Base-by-base conservation (phyloP, 2,329 filamentous ascomycete genomes). In the Alternaria rosae region DNA sequence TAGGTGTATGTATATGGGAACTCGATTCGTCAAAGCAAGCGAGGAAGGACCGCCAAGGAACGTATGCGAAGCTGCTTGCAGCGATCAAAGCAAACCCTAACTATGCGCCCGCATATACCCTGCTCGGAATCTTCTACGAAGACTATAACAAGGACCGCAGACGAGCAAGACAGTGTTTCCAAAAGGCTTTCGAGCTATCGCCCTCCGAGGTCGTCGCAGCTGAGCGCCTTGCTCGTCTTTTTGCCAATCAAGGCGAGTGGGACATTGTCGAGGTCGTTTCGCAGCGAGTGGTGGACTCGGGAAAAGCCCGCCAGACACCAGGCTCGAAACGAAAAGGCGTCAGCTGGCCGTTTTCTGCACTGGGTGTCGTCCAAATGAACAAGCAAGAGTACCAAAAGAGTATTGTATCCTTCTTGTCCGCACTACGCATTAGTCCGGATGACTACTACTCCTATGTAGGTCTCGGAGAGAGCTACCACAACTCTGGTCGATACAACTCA, bases 371-470 rank as follows among this genome's bases (percentile, higher is more conserved):
- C 1, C 93, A 98, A 78, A 87, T 98, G 76, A 97, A 97, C 80
- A 95, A 93, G 76, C 93, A 96, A 76, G 93, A 97, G 62, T 98
- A 94, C 71, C 84, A 89, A 68, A 91, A 92, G 75, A 93, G 93
- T 35, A 93, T 98, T 56, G 89, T 94, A 9, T 97, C 93, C 0
- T 99, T 98, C 77, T 92, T 98, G 73, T 89, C 92, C 2, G 94
- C 95, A 11, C 83, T 99, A 32, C 87, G 94, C 55, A 92, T 97
- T 50, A 88, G 89, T 2, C 93, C 94, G 0, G 84, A 90, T 43
- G 93, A 98, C 78, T 98, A 98, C 74, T 91, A 99, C 80, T 97
- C 92, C 0, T 99, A 94, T 88, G 92, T 99, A 23, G 95, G 95
- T 1, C 85, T 99, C 1, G 95, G 94, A n/a, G 95, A 99, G 81